Evolutionary conservation across 2,329 filamentous ascomycete species (phyloP), one percentile per base, ranked within the genome.

Genomic region (Dactylella cylindrospora): DNA sequence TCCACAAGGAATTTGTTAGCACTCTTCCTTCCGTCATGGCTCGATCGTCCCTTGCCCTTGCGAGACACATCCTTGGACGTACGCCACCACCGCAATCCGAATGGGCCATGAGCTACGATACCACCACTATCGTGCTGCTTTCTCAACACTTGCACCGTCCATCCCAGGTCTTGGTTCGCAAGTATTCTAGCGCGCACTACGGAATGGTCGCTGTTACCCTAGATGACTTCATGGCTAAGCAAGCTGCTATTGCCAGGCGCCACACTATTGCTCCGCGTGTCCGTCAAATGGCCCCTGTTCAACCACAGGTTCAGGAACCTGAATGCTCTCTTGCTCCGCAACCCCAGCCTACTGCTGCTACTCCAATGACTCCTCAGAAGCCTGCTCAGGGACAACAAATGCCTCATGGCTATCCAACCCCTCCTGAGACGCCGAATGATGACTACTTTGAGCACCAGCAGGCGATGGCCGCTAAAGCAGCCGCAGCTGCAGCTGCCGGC

Each of bases 1-100:
- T 96, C 76, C 89, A 97, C 77, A 87, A 91, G 70, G 93, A 97
- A 67, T 98, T 98, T 70, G 90, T 98, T 65, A 93, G 90, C 12
- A 90, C 86, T 52, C 86, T 86, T 70, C 90, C 93, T 15, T 95
- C 91, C 0, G 85, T 90, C 66, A 88, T 98, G 79, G 90, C 93
- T 36, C 82, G 89, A 67, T 86, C 90, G 35, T 89, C 90, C 8
- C 78, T 97, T 52, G 89, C 89, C 47, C 80, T 98, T 32, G 85
- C 91, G 31, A 81, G 90, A 66, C 91, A 88, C 71, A 89, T 98
- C 66, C 80, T 97, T 8, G 84, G 84, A 70, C 84, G 89, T 59
- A 81, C 84, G 32, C 60, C 67, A 19, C 67, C 68, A 32, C 64
- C 59, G 54, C 67, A 68, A 41, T 68, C 67, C 29, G 68, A 68